Conservation (phyloP, 305 asterid species). For the Solanum hybrid region DNA sequence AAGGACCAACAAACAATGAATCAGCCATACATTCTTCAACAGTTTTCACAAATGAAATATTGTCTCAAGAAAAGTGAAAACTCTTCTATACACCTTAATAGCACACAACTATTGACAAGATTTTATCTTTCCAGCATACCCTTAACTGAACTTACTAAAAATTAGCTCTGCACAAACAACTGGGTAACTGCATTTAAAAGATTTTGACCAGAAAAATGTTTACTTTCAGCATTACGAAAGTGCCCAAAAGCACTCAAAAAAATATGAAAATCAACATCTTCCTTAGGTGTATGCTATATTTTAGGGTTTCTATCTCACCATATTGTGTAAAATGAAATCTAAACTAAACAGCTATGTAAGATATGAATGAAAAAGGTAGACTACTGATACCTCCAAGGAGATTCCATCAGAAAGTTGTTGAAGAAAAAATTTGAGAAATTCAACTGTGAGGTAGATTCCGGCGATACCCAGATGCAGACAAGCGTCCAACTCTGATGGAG, state of each 20-base stretch:
- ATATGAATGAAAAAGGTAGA: background rate
- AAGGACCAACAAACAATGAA: background rate
- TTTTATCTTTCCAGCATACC: background rate
- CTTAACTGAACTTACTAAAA: background rate
- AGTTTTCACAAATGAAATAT: background rate
- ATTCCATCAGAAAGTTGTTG: background rate
- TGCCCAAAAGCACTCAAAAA: background rate
- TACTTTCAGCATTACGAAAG: background rate
- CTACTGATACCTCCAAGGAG: constrained; percentile 1
- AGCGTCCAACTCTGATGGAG: background rate
- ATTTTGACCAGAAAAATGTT: background rate
- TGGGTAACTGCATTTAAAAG: background rate
- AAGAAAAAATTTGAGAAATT: background rate
- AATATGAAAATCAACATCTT: background rate
- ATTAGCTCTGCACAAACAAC: background rate
- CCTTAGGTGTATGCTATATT: background rate
- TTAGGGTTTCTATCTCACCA: background rate
- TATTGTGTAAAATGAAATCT: background rate
- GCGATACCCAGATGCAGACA: background rate
- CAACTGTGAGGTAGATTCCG: background rate
- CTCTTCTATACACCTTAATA: background rate
- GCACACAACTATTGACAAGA: background rate
- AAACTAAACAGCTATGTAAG: background rate
- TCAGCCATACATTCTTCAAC: background rate
- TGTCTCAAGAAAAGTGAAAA: background rate